Base-by-base conservation (phyloP, 148 eudicot genomes). In the Spergularia marina region DNA sequence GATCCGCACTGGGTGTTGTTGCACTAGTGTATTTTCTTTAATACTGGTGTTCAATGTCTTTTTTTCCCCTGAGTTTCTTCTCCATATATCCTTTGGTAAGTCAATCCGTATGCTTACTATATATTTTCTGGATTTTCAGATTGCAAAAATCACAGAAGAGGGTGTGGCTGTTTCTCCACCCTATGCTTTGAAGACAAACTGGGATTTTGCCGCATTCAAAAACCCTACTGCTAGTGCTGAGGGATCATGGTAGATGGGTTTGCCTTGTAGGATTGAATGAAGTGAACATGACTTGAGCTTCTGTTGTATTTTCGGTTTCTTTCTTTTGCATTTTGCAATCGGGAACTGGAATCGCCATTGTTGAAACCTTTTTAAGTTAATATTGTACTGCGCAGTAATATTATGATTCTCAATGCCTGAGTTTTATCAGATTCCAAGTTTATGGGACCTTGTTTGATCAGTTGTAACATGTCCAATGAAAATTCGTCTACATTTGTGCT, bases 81-180 rank as follows among this genome's bases (percentile, higher is more conserved):
- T 68, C 7, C 56, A 68, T 49, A 51, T 65, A 14, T 20, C 20
- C 16, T 34, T 68, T n/a, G 20, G 16, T 47, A 13, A 14, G 69
- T 52, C 16, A 44, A 60, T 13, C 30, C 76, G 49, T 25, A 51
- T 6, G 64, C 18, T 53, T 71, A 13, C n/a, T 69, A 51, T 34
- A 68, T 53, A 55, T 63, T 52, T 67, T 65, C 25, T 41, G 49
- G 76, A 75, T 67, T 67, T 55, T 78, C 88, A 93, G 96, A 93
- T 93, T 71, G 96, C 96, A 0, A 91, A 87, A 71, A 85, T 93
- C 78, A 93, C 96, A 0, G 98, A 91, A 83, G 91, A 87, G 65
- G 98, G 91, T 5, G 80, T 84, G 68, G 78, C 87, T 17, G 78
- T 86, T 25, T 92, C 91, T 52, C 86, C 85, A 68, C 93, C 98